These are phyloP conservation scores for Castanospermum australe DNA, from an alignment of 306 rosid species.

Conservation along the genomic window DNA sequence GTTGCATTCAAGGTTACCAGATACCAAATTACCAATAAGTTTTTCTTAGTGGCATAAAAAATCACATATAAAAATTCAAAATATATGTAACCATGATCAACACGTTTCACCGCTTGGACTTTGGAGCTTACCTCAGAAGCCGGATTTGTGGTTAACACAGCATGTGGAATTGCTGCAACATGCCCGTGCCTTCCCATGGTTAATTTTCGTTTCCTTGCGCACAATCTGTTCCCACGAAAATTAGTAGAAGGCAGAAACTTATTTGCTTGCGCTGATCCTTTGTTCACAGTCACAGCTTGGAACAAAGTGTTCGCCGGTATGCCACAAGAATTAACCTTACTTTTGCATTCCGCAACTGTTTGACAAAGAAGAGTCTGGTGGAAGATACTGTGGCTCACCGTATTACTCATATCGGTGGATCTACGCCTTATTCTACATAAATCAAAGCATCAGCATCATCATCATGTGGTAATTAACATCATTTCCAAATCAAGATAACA, in stretches of 20 bases:
- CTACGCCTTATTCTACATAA: slow-evolving; percentile 46
- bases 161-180: slow-evolving; percentile 43
- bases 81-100: neutral
- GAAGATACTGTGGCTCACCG: slow-evolving; percentile 60
- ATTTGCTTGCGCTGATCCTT: slow-evolving; percentile 43
- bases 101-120: neutral
- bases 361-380: slow-evolving; percentile 59
- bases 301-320: slow-evolving; percentile 50
- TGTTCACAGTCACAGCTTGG: slow-evolving; percentile 42
- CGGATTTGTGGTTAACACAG: slow-evolving; percentile 56
- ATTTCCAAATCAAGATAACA: neutral
- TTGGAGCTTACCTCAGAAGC: slow-evolving; percentile 54
- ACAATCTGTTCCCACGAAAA: slow-evolving; percentile 55
- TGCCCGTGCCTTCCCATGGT: slow-evolving; percentile 47
- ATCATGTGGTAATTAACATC: neutral
- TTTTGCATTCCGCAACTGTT: slow-evolving; percentile 48
- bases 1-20: neutral
- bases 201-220: slow-evolving; percentile 42
- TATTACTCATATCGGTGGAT: slow-evolving; percentile 61
- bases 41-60: neutral
- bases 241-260: slow-evolving; percentile 49
- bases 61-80: neutral
- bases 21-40: neutral
- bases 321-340: slow-evolving; percentile 61
- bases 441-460: slow-evolving; percentile 15